Evolutionary conservation across 2,329 filamentous ascomycete genomes (phyloP).

Genomic region (Ascochyta clinopodiicola): DNA sequence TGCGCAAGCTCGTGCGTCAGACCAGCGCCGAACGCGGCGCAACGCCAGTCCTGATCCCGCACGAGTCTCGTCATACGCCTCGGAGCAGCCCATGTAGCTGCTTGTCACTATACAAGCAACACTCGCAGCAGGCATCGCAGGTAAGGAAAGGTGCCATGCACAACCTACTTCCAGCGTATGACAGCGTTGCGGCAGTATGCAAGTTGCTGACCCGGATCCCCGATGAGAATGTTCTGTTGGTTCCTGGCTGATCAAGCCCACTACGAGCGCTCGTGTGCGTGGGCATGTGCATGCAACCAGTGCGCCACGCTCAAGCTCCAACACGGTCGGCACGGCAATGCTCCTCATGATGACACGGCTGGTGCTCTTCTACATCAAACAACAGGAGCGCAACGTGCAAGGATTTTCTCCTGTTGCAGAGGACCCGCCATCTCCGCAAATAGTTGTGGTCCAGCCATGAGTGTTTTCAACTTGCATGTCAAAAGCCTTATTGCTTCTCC

Average conservation of each 20-base stretch:
- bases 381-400: neutral
- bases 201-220: conserved; percentile 35
- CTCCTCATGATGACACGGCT: conserved; percentile 20
- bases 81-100: conserved; percentile 16
- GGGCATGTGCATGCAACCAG: conserved; percentile 27
- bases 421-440: conserved; percentile 22
- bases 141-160: conserved; percentile 15
- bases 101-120: conserved; percentile 19
- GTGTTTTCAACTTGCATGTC: conserved; percentile 21
- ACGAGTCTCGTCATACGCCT: conserved; percentile 31
- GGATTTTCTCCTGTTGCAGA: conserved; percentile 3
- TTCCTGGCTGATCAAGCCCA: conserved; percentile 31
- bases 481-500: conserved; percentile 17
- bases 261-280: conserved; percentile 31
- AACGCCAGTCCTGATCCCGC: conserved; percentile 29
- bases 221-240: conserved; percentile 36
- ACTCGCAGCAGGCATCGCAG: conserved; percentile 8
- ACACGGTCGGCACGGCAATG: conserved; percentile 18
- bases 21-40: conserved; percentile 35
- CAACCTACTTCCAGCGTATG: conserved; percentile 20
- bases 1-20: conserved; percentile 21
- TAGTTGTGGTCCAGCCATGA: conserved; percentile 9
- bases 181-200: conserved; percentile 25
- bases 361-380: conserved; percentile 4
- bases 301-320: conserved; percentile 24